Base-by-base conservation (phyloP, 805 yeast species). In the Kluyveromyces siamensis region DNA sequence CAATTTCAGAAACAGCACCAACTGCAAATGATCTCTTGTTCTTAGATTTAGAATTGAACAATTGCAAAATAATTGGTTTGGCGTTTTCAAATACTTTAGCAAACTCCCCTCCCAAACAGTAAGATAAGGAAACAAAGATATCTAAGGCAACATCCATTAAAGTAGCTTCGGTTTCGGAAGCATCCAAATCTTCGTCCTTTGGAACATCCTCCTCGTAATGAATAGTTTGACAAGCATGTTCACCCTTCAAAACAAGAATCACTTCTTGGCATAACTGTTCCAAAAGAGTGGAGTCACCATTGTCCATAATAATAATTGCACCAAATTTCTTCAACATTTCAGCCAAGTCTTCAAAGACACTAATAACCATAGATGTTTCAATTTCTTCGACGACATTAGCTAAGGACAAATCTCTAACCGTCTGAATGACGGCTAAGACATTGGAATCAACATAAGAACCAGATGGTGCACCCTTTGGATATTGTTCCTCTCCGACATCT, bases 1-100 rank as follows among this genome's bases (percentile, higher is more conserved):
- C 79, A 53, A 93, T 82, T 67, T 91, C 99, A 43, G 98, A 96
- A 53, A 88, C 73, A 40, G 93, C 86, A 53, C 98, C 98, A 53
- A 87, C 79, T 42, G 95, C 83, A 48, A 85, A 76, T 33, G 86
- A 84, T 66, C 97, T 81, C 74, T 86, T 90, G 56, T 76, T 73
- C 66, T 76, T 78, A 46, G 84, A 79, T 66, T 81, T 80, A 50
- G 83, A 77, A 53, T 73, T 73, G 57, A 77, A 77, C 62, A 79
- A 78, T 48, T 74, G 61, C 50, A 77, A 66, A 47, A 90, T 72
- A 48, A 76, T 72, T 53, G 79, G 83, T 68, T 83, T 82, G 76
- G 84, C 86, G 30, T 85, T 75, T 36, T 72, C 74, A 61, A 91
- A 88, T 53, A 90, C 73, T 59, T 79, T 80, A 57, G 69, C 72